Evolutionary conservation across 23 red algal genomes (phyloP), one percentile per base, ranked within the genome.

Genomic region (Gracilaria caudata): DNA sequence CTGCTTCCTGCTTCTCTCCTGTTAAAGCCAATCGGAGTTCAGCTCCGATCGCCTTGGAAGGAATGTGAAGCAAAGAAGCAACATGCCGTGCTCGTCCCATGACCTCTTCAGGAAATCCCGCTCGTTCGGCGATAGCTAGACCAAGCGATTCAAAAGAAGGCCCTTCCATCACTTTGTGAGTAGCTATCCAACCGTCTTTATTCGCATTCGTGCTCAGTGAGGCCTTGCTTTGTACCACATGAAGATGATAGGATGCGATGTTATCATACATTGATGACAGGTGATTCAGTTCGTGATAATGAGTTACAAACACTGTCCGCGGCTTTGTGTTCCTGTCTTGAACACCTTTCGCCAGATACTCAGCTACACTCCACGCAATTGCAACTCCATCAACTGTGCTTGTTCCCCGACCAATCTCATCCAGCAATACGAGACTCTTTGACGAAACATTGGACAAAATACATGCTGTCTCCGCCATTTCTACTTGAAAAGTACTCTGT

Each of bases 341-440:
- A 1, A 40, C 75, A 16, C 63, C 57, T 59, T 70, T 86, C 16
- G 87, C 81, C 8, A 97, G 56, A 77, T 93, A 74, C 64, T 97
- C 94, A 4, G 87, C 64, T n/a, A 94, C 90, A 57, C 88, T 86
- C 68, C 87, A 92, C 2, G 94, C 90, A 46, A 97, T 93, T 33
- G 94, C 89, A 57, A 94, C 58, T 21, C 94, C 94, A 64, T 97
- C 94, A 30, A 84, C 86, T 5, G 83, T 89, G 39, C 87, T 83
- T 0, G 96, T 98, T 17, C 96, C 96, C 1, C 96, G 79, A 54
- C 96, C 96, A 38, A 98, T 86, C 63, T 98, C 96, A 78, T 98
- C 96, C 23, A 95, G 54, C 33, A 95, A 65, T 30, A 98, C 96
- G 44, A 98, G 86, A n/a, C 92, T 93, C 23, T 45, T 17, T 14